Percentiles rank a stretch among this genome's conserved stretches.
These are phyloP conservation scores for Apiospora sp. DNA, from an alignment of 2,329 filamentous ascomycete species.

Conservation along the genomic window DNA sequence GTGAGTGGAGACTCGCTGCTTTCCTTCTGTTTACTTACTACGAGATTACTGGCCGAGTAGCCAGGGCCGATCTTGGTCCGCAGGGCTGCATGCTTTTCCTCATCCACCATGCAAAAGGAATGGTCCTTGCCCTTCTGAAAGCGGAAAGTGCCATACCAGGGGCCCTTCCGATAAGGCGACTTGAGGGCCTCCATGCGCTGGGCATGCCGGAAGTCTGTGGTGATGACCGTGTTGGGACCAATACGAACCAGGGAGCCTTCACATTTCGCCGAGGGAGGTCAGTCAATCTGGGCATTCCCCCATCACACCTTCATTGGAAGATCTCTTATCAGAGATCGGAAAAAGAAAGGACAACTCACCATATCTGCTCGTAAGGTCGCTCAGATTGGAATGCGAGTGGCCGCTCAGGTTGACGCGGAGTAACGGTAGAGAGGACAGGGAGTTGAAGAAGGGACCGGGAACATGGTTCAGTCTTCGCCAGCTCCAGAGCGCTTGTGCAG, in stretches of 20 bases:
- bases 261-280: not conserved
- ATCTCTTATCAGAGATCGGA: not conserved
- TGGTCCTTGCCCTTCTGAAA: conserved; percentile 31
- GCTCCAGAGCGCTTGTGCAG: conserved; percentile 23
- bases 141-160: conserved; percentile 31
- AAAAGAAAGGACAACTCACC: conserved; percentile 20
- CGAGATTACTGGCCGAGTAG: conserved; percentile 31
- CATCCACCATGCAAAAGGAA: conserved; percentile 31
- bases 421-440: conserved; percentile 33
- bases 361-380: conserved; percentile 26
- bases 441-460: conserved; percentile 32
- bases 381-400: conserved; percentile 27
- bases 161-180: conserved; percentile 32
- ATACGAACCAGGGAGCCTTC: conserved; percentile 30
- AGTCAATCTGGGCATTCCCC: not conserved
- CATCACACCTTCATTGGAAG: too few relatives aligned
- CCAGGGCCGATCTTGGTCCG: conserved; percentile 33
- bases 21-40: not conserved
- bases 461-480: conserved; percentile 36
- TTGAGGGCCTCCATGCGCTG: conserved; percentile 32
- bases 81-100: conserved; percentile 32
- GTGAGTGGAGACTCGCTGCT: not conserved
- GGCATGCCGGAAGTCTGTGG: conserved; percentile 34
- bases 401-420: conserved; percentile 24
- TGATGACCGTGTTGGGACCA: conserved; percentile 37